phyloP scores from a whole-genome alignment of 2,329 filamentous ascomycete genomes.

The Alternaria sp. region DNA sequence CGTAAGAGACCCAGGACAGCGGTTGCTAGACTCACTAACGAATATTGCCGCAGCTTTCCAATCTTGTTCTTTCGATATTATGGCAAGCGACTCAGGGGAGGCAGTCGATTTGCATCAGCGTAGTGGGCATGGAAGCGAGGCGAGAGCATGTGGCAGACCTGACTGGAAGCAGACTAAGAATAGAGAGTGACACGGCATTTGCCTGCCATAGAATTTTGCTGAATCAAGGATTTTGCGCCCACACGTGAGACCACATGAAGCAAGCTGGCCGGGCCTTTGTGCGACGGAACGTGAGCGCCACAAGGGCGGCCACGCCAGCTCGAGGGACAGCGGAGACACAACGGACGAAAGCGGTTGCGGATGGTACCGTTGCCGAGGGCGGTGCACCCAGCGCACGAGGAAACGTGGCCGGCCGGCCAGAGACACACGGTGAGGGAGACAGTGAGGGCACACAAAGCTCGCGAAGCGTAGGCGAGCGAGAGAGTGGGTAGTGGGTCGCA shows the following conservation, averaged over 20 bases:
- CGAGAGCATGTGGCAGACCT: slow-evolving; percentile 23
- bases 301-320: slow-evolving; percentile 49
- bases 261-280: slow-evolving; percentile 43
- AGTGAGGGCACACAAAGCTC: slow-evolving; percentile 30
- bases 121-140: slow-evolving; percentile 27
- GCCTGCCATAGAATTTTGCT: slow-evolving; percentile 47
- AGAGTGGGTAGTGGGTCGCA: slow-evolving; percentile 38
- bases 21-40: slow-evolving; percentile 47
- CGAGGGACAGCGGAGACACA: slow-evolving; percentile 37
- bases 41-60: slow-evolving; percentile 49
- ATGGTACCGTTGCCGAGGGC: slow-evolving; percentile 37
- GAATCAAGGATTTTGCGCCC: slow-evolving; percentile 40
- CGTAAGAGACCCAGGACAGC: slow-evolving; percentile 47
- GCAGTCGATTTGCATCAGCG: slow-evolving; percentile 57
- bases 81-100: slow-evolving; percentile 59
- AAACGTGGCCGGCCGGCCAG: slow-evolving; percentile 43
- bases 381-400: slow-evolving; percentile 24
- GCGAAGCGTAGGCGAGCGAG: slow-evolving; percentile 32
- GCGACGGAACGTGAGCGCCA: slow-evolving; percentile 44
- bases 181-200: slow-evolving; percentile 49
- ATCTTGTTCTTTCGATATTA: slow-evolving; percentile 61
- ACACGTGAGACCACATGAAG: slow-evolving; percentile 51
- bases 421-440: slow-evolving; percentile 29
- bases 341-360: slow-evolving; percentile 33
- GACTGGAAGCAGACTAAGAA: slow-evolving; percentile 38